Percentiles rank a stretch among this genome's conserved stretches.
phyloP scores from a whole-genome alignment of 225 moss, liverwort and hornwort genomes.

The Thuidium tamariscinum region DNA sequence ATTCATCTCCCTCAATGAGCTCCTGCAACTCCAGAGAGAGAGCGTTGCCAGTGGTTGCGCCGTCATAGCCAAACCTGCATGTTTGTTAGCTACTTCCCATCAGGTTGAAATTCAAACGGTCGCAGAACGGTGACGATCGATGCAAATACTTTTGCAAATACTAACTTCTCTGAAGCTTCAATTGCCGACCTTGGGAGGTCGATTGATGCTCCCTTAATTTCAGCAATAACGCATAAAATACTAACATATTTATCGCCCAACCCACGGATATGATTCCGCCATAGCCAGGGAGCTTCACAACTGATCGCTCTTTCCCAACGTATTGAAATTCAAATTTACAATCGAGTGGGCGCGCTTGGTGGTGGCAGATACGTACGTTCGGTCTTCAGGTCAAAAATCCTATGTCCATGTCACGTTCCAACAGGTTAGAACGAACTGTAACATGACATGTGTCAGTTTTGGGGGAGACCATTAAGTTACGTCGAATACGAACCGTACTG shows the following conservation, averaged over 20 bases:
- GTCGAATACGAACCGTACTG: not conserved
- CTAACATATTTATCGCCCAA: not conserved
- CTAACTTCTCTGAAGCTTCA: not conserved
- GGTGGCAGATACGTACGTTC: not conserved
- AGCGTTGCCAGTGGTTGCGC: not conserved
- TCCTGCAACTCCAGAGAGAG: not conserved
- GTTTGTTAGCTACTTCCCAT: not conserved
- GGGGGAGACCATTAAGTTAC: too few species aligned
- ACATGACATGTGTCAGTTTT: not conserved
- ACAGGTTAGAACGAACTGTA: not conserved
- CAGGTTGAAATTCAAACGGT: not conserved
- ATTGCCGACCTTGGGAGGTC: not conserved
- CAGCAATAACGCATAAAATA: not conserved
- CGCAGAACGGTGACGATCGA: not conserved
- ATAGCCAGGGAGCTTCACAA: not conserved
- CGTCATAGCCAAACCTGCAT: not conserved
- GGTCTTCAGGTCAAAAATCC: not conserved
- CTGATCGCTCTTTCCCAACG: not conserved
- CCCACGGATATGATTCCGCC: not conserved
- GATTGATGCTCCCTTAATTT: not conserved
- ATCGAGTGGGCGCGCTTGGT: not conserved
- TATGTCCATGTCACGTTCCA: not conserved
- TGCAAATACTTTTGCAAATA: not conserved
- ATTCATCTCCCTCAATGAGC: not conserved
- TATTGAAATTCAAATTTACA: conserved; percentile 7